Conservation (phyloP, 2,329 filamentous ascomycete genomes). For the Aspergillus intermedius region DNA sequence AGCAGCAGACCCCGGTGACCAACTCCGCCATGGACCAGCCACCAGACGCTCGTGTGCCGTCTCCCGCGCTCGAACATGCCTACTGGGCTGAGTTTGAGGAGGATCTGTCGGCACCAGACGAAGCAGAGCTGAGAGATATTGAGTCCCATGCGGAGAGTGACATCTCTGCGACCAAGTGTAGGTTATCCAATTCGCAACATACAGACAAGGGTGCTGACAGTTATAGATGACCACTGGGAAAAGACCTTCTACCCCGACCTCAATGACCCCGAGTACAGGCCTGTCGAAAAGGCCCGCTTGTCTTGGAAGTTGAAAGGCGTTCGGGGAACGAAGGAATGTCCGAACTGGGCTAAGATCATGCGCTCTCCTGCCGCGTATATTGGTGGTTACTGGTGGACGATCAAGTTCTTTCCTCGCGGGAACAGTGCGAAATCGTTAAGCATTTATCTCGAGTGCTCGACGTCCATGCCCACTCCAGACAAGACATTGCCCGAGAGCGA, state of each 20-base stretch:
- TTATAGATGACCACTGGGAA: conserved; percentile 51
- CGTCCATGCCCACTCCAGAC: conserved; percentile 38
- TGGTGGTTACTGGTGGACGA: conserved; percentile 58
- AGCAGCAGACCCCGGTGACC: too few relatives aligned
- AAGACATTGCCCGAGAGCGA: conserved; percentile 31
- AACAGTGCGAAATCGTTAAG: conserved; percentile 54
- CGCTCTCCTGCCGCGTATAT: conserved; percentile 51
- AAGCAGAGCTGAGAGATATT: conserved; percentile 54
- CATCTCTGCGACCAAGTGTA: conserved; percentile 50
- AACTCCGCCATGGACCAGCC: conserved; percentile 5
- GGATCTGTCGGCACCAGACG: conserved; percentile 50
- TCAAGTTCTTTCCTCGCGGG: conserved; percentile 59
- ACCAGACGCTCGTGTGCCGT: conserved; percentile 6
- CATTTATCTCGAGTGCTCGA: conserved; percentile 57
- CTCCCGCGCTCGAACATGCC: conserved; percentile 29
- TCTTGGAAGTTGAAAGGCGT: conserved; percentile 54
- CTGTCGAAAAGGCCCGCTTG: conserved; percentile 49
- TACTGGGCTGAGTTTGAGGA: conserved; percentile 52
- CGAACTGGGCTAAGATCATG: conserved; percentile 54
- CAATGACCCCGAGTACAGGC: conserved; percentile 52
- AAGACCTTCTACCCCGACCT: conserved; percentile 49
- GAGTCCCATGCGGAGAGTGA: conserved; percentile 42
- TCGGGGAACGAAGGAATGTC: conserved; percentile 55
- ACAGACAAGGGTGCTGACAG: conserved; percentile 1
- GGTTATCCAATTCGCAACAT: conserved; percentile 12